Evolutionary conservation across 768 basidiomycete species (phyloP).

Genomic region (Cystofilobasidium bisporidii): DNA sequence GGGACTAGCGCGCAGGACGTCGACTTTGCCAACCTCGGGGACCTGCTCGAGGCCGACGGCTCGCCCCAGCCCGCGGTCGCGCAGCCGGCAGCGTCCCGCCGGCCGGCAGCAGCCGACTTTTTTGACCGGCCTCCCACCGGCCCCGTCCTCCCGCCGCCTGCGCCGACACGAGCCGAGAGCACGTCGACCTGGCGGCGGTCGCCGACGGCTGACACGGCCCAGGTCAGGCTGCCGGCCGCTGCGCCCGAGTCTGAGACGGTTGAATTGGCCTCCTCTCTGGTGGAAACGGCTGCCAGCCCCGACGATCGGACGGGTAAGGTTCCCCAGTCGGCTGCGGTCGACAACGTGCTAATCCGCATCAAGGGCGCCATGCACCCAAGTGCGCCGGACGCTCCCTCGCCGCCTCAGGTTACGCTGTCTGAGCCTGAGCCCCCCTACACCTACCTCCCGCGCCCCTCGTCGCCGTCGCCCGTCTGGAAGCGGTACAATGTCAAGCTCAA

Average conservation of each 20-base stretch:
- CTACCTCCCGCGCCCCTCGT: slow-evolving; percentile 33
- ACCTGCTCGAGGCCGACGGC: neutral
- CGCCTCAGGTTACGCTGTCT: neutral
- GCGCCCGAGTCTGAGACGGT: no score
- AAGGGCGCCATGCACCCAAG: slow-evolving; percentile 12
- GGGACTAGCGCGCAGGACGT: slow-evolving; percentile 13
- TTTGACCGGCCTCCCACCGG: slow-evolving; percentile 7
- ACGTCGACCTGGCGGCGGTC: no score
- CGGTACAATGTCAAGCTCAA: slow-evolving; percentile 37
- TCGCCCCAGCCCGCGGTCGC: neutral
- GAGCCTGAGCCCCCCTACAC: slow-evolving; percentile 26
- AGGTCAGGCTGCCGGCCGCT: no score
- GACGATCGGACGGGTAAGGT: neutral
- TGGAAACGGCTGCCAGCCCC: neutral
- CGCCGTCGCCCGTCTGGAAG: slow-evolving; percentile 41
- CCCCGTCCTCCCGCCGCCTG: slow-evolving; percentile 1
- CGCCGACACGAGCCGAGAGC: neutral
- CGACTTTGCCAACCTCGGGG: slow-evolving; percentile 18
- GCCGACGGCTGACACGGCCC: no score
- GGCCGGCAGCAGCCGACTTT: slow-evolving; percentile 19
- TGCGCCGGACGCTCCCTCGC: neutral
- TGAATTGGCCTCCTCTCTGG: no score
- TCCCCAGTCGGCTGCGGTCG: neutral
- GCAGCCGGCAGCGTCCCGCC: neutral
- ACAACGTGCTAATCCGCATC: slow-evolving; percentile 23